Evolutionary conservation across 2,329 filamentous ascomycete genomes (phyloP), one percentile per base, ranked within the genome.

Genomic region (Paraphaeosphaeria minitans): DNA sequence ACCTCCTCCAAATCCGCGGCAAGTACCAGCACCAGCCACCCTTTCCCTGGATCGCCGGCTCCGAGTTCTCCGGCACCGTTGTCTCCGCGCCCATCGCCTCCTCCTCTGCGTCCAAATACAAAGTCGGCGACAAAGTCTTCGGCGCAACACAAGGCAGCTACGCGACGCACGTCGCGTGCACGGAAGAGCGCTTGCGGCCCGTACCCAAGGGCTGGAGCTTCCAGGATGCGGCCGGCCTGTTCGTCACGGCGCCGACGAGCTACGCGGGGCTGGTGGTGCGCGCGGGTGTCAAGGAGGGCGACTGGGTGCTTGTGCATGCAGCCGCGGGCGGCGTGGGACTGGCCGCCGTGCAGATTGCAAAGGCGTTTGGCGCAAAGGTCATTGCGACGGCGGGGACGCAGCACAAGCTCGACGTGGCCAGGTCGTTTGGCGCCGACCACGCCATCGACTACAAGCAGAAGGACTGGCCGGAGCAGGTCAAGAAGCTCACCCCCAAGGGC

Each of bases 11-110:
- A 75, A 92, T 97, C 72, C 89, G 92, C 72, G 94, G 94, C 57
- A 96, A 96, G 85, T 98, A 98, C 79, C 94, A 98, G 75, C 85
- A 92, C 74, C 93, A 97, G 70, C 93, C 93, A 0, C 87, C 90
- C 0, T 88, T 97, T 50, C 93, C 93, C 33, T 97, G 93, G 93
- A 80, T 94, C 51, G 87, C 92, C 0, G 94, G 94, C 60, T 86
- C 86, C 71, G 94, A 98, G 75, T 98, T 97, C 80, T 87, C 91
- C 24, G 94, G 94, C 64, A 83, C 87, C 5, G 82, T 98, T 65
- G 76, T 93, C 50, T 83, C 89, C 49, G 83, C 86, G 0, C 93
- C 92, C 0, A 80, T 82, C 1, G 70, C 75, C 21, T 16, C 50
- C 16, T 53, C 3, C 69, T 78, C 3, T 72, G 77, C 65, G 1